Evolutionary conservation across 2,329 filamentous ascomycete species (phyloP).

Genomic region (Aureobasidium sp.): DNA sequence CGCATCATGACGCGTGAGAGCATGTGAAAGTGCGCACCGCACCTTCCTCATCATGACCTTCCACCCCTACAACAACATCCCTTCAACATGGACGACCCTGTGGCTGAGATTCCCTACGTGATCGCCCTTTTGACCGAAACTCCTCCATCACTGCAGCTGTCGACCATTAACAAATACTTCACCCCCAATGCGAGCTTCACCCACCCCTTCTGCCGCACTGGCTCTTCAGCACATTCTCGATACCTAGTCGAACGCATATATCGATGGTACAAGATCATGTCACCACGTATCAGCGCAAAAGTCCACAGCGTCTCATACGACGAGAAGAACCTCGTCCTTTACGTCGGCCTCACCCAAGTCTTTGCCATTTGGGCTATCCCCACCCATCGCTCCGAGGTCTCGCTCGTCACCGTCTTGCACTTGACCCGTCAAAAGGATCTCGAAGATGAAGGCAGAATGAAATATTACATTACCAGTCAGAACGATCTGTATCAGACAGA

Average conservation of each 20-base stretch:
- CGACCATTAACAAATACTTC: constrained; percentile 65
- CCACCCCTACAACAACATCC: not conserved
- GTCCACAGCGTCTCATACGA: constrained; percentile 68
- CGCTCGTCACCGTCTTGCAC: constrained; percentile 29
- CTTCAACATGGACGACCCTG: constrained; percentile 26
- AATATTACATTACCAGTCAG: constrained; percentile 68
- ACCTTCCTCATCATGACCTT: not conserved
- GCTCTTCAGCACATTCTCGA: constrained; percentile 54
- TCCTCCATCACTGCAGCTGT: constrained; percentile 56
- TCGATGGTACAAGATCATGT: constrained; percentile 78
- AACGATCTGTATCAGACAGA: constrained; percentile 76
- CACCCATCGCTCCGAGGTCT: constrained; percentile 54
- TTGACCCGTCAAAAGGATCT: constrained; percentile 19
- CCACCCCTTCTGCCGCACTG: constrained; percentile 71
- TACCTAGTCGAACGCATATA: constrained; percentile 64
- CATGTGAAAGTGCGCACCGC: constrained; percentile 10
- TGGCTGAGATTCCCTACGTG: constrained; percentile 56
- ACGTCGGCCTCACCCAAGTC: constrained; percentile 64
- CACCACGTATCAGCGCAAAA: constrained; percentile 61
- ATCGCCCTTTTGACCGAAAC: constrained; percentile 64
- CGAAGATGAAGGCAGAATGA: constrained; percentile 21
- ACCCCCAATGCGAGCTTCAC: constrained; percentile 63
- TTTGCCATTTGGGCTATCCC: constrained; percentile 74
- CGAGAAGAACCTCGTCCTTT: constrained; percentile 57
- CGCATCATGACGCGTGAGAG: constrained; percentile 6